Percentiles rank a stretch among this genome's conserved stretches.
Evolutionary conservation across 768 basidiomycete genomes (phyloP).

Genomic region (Boletus vinaceobasis): DNA sequence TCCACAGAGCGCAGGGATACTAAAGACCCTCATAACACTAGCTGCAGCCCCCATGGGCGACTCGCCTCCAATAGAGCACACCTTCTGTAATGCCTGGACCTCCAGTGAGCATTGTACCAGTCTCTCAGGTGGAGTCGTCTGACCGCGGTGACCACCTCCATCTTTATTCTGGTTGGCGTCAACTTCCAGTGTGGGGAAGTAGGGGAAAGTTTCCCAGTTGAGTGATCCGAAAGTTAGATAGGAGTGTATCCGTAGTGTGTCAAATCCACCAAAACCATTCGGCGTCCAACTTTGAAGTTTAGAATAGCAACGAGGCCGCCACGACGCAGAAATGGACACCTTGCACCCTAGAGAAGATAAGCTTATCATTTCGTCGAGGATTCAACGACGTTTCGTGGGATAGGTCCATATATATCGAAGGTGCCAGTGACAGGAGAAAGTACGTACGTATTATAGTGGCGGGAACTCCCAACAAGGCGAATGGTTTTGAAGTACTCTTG

Average conservation of each 20-base stretch:
- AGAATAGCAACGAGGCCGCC: not conserved
- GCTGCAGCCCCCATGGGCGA: conserved; percentile 6
- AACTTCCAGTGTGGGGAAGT: not conserved
- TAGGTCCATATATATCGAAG: not conserved
- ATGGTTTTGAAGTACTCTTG: no score
- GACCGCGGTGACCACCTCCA: conserved; percentile 10
- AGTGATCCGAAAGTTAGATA: not conserved
- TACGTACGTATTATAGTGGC: not conserved
- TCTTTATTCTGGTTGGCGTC: not conserved
- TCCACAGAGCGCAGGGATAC: conserved; percentile 22
- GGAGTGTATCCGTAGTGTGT: not conserved
- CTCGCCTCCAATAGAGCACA: conserved; percentile 4
- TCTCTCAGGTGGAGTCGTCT: conserved; percentile 1
- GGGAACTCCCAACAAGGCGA: no score
- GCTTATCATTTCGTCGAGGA: not conserved
- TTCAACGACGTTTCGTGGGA: not conserved
- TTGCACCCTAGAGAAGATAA: not conserved
- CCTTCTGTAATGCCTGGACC: conserved; percentile 4
- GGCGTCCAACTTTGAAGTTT: not conserved
- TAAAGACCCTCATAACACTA: conserved; percentile 13
- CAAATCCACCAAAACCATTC: not conserved
- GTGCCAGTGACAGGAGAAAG: not conserved
- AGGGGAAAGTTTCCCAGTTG: not conserved
- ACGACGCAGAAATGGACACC: not conserved
- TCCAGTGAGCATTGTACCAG: not conserved